These are phyloP conservation scores for Colletotrichum horii DNA, from an alignment of 2,329 filamentous ascomycete species.

Conservation along the genomic window DNA sequence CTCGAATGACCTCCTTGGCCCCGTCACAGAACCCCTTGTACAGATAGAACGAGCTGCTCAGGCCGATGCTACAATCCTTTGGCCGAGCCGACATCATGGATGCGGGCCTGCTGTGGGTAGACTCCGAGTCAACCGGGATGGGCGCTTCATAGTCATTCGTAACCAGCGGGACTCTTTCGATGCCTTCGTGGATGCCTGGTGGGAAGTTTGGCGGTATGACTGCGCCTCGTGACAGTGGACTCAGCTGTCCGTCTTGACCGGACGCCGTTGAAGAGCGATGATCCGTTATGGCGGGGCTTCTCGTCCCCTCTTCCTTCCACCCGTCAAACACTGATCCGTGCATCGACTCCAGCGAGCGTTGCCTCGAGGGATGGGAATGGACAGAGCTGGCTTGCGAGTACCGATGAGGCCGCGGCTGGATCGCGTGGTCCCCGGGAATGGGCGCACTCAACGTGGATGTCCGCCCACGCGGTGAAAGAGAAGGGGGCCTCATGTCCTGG, in stretches of 20 bases:
- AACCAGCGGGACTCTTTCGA: neutral
- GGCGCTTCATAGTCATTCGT: slow-evolving; percentile 33
- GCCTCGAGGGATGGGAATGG: slow-evolving; percentile 28
- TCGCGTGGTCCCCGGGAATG: slow-evolving; percentile 3
- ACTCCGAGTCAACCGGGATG: slow-evolving; percentile 39
- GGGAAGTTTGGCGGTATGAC: slow-evolving; percentile 13
- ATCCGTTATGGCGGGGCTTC: slow-evolving; percentile 22
- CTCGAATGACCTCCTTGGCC: slow-evolving; percentile 53
- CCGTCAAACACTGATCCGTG: slow-evolving; percentile 40
- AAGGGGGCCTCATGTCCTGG: neutral
- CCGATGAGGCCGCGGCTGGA: neutral
- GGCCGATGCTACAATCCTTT: slow-evolving; percentile 47
- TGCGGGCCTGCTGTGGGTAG: slow-evolving; percentile 11
- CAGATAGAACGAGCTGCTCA: slow-evolving; percentile 54
- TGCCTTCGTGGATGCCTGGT: slow-evolving; percentile 9
- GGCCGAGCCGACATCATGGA: slow-evolving; percentile 19
- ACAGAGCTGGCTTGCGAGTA: slow-evolving; percentile 18
- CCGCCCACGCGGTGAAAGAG: neutral
- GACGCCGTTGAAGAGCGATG: slow-evolving; percentile 22
- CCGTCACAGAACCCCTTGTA: slow-evolving; percentile 62
- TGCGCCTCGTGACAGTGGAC: neutral
- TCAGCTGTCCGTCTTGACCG: slow-evolving; percentile 16
- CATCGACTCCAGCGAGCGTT: slow-evolving; percentile 38
- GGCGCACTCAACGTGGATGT: neutral
- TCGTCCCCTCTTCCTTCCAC: slow-evolving; percentile 29